A percentile compares a stretch with the other conserved stretches of the same genome.
These are phyloP conservation scores for Prinsepia uniflora DNA, from an alignment of 306 rosid species.

Conservation along the genomic window DNA sequence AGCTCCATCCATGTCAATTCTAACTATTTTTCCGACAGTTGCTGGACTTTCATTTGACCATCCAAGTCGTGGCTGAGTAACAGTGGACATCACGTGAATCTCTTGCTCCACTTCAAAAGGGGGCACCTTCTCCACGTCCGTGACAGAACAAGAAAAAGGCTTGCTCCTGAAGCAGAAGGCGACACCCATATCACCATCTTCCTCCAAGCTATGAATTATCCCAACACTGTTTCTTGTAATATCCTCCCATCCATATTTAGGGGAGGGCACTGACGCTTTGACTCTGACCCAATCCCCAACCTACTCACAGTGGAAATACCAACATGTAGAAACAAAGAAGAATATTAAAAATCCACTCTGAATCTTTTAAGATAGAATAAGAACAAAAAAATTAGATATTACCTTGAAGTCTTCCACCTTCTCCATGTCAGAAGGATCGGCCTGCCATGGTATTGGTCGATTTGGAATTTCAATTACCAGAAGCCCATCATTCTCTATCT, in stretches of 20 bases:
- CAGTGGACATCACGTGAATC: constrained; percentile 69
- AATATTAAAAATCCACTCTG: constrained; percentile 14
- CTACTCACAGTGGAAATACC: constrained; percentile 34
- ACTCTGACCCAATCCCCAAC: constrained; percentile 99
- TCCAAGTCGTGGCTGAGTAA: constrained; percentile 85
- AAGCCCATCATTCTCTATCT: constrained; percentile 97
- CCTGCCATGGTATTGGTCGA: constrained; percentile 98
- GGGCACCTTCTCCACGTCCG: constrained; percentile 89
- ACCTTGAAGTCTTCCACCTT: constrained; percentile 97
- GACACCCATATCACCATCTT: constrained; percentile 87
- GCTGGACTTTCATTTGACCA: constrained; percentile 97
- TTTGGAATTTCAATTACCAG: constrained; percentile 82
- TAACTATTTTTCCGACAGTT: constrained; percentile 75
- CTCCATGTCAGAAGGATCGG: constrained; percentile 99
- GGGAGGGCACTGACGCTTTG: constrained; percentile 94
- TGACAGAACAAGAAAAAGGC: constrained; percentile 83
- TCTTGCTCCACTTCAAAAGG: constrained; percentile 90
- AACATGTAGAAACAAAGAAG: constrained; percentile 15
- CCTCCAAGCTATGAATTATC: constrained; percentile 89
- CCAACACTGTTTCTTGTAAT: constrained; percentile 85
- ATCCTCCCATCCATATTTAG: constrained; percentile 99
- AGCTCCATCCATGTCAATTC: constrained; percentile 94
- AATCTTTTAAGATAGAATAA: constrained; percentile 11
- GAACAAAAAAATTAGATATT: constrained; percentile 12
- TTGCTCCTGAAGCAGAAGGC: constrained; percentile 99